Base-by-base conservation (phyloP, 1,284 basidiomycete genomes). In the Golubevia sp. region DNA sequence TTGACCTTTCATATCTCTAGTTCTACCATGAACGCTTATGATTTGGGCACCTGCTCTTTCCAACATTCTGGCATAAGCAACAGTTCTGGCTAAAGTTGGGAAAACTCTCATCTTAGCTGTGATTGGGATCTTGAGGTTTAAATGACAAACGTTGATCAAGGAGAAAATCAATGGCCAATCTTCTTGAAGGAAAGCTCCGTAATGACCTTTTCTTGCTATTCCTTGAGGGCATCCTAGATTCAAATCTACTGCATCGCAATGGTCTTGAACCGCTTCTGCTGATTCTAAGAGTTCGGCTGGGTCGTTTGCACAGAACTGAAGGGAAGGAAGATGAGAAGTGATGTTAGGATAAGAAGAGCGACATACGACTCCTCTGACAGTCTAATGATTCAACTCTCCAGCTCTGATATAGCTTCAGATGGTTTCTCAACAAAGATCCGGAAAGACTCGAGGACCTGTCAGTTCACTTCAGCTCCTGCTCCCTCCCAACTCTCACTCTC, bases 61-160 rank as follows among this genome's bases (percentile, higher is more conserved):
- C 58, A 99, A 88, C 93, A 98, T 95, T 77, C 90, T 88, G 0
- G 96, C 97, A 76, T 98, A 99, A 63, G 90, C 90, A 0, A 98
- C 89, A 0, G 96, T 98, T 85, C 91, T 92, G 76, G 93, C 91
- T 3, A 92, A 84, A 0, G 90, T 90, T 1, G 92, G 89, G 84
- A 96, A 98, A 0, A 97, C 90, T 7, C 97, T 89, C 85, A 97
- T 97, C 84, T 99, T 99, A 56, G 94, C 96, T 0, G 94, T 98
- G 0, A 98, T 93, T 0, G 97, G 96, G 11, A 97, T 86, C 0
- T 88, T 87, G 2, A 98, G 88, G 74, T 96, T 91, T 58, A 87
- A 83, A 83, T 98, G 94, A 23, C 21, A 66, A 2, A 52, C 73
- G 58, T 80, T 77, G 68, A 81, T 78, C 25, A 83, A 58, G 1